phyloP scores from a whole-genome alignment of 202 grass and related monocot species.

The Carex arenaria region DNA sequence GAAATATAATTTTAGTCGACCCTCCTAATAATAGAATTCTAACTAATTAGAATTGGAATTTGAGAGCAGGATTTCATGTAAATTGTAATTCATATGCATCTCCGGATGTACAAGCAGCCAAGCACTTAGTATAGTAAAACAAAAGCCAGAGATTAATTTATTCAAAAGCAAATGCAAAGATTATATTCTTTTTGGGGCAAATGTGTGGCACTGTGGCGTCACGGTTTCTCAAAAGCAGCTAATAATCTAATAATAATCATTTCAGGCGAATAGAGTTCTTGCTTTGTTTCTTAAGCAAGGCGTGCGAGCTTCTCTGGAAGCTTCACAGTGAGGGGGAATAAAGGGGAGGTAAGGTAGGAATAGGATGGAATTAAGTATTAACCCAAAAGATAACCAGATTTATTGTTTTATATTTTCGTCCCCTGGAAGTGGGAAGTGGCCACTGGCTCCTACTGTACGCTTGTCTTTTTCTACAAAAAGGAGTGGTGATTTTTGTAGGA shows the following conservation, averaged over 20 bases:
- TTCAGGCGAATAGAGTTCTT: constrained; percentile 20
- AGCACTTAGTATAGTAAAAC: not conserved
- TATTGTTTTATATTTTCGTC: not conserved
- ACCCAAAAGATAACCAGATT: constrained; percentile 7
- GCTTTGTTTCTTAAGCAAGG: not conserved
- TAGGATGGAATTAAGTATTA: not conserved
- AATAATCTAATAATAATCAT: constrained; percentile 18
- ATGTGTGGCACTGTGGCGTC: constrained; percentile 14
- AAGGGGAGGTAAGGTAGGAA: not conserved
- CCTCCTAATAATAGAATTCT: too few relatives aligned
- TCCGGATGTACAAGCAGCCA: not conserved
- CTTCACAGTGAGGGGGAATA: constrained; percentile 2
- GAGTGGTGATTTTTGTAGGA: not conserved
- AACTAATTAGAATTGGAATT: not conserved
- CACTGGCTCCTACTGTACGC: not conserved
- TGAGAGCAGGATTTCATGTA: not conserved
- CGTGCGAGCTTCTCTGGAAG: constrained; percentile 5
- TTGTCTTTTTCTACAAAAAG: not conserved
- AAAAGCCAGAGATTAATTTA: not conserved
- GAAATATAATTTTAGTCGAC: too few relatives aligned
- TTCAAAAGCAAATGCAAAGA: constrained; percentile 7
- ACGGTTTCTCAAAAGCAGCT: constrained; percentile 1
- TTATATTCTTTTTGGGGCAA: not conserved
- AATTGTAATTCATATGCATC: not conserved
- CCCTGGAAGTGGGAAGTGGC: constrained; percentile 25